Evolutionary conservation across 768 basidiomycete genomes (phyloP).

Genomic region (Cantharellus anzutake): DNA sequence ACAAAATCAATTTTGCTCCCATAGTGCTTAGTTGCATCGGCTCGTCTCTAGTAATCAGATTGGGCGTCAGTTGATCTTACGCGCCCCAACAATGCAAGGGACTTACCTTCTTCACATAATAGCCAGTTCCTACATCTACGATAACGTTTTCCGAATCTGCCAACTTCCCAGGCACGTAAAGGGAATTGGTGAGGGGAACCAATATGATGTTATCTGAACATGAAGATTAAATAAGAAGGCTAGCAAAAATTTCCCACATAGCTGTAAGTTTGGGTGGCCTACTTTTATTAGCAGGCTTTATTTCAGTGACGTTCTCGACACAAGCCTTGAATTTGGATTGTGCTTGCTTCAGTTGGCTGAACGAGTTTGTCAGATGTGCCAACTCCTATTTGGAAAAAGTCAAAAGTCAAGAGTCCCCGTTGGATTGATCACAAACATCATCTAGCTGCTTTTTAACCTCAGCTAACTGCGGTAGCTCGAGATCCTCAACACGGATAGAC

Average conservation of each 20-base stretch:
- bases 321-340: slow-evolving; percentile 85
- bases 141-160: slow-evolving; percentile 71
- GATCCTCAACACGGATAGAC: slow-evolving; percentile 48
- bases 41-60: slow-evolving; percentile 43
- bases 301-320: slow-evolving; percentile 56
- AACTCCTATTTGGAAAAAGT: slow-evolving; percentile 44
- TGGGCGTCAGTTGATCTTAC: too few relatives aligned
- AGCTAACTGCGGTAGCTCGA: slow-evolving; percentile 69
- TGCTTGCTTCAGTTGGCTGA: slow-evolving; percentile 80
- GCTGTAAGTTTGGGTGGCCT: slow-evolving; percentile 1
- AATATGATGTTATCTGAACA: slow-evolving; percentile 67
- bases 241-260: too few relatives aligned
- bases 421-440: slow-evolving; percentile 35
- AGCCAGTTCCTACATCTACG: slow-evolving; percentile 91
- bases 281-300: slow-evolving; percentile 45
- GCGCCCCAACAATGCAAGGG: not conserved
- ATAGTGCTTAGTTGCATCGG: slow-evolving; percentile 70
- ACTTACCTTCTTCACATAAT: slow-evolving; percentile 82
- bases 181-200: slow-evolving; percentile 83
- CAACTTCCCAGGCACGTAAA: slow-evolving; percentile 88
- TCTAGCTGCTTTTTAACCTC: slow-evolving; percentile 87
- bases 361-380: slow-evolving; percentile 77
- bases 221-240: not conserved
- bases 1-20: slow-evolving; percentile 64
- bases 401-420: not conserved